Percentiles rank a stretch among this genome's conserved stretches.
phyloP scores from a whole-genome alignment of 257 asterid genomes.

The Solanum dulcamara region DNA sequence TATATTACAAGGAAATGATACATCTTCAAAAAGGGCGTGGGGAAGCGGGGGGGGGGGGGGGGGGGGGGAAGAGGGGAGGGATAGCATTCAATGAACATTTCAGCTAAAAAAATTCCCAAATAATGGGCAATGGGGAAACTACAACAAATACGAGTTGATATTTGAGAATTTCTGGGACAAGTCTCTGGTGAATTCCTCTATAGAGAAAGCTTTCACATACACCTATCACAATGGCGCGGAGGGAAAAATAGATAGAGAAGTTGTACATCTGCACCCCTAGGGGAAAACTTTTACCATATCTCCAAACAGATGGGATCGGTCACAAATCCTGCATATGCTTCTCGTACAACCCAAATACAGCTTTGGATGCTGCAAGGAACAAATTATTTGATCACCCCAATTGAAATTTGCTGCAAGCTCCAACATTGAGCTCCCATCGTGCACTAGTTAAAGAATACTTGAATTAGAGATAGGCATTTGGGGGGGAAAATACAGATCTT shows the following conservation, averaged over 20 bases:
- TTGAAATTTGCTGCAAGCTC: background rate
- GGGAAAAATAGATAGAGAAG: too few relatives aligned
- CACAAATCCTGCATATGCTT: background rate
- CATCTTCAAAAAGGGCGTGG: background rate
- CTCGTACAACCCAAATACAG: background rate
- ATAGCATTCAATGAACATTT: background rate
- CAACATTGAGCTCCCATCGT: background rate
- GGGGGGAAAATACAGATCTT: background rate
- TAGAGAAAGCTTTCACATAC: background rate
- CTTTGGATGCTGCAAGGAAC: background rate
- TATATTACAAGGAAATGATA: background rate
- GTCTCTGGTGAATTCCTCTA: background rate
- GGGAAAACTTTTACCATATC: background rate
- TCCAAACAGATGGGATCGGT: background rate
- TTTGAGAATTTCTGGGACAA: background rate
- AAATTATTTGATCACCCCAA: background rate
- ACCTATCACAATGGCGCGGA: background rate
- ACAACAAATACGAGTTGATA: background rate
- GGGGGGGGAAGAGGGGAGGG: too few relatives aligned
- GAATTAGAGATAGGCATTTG: background rate
- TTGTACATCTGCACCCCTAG: background rate
- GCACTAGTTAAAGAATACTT: background rate
- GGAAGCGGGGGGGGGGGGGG: too few relatives aligned
- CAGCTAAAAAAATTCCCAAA: background rate
- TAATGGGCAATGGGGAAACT: background rate